These are phyloP conservation scores for Rhodamnia rubescens DNA, from an alignment of 345 rosid species.

Conservation along the genomic window DNA sequence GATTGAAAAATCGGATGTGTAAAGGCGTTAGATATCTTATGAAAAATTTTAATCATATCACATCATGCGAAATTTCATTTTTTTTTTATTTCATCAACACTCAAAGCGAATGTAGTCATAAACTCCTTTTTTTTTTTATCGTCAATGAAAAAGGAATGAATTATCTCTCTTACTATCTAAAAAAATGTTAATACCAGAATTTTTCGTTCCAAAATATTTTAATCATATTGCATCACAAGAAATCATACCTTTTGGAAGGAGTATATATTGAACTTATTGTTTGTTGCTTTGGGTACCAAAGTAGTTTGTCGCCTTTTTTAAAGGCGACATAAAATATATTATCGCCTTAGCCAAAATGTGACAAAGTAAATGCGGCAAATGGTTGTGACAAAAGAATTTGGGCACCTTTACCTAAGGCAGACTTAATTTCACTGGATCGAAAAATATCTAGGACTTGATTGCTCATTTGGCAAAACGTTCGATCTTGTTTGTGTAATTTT, in stretches of 20 bases:
- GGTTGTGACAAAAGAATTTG: background rate
- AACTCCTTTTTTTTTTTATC: background rate
- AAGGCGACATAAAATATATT: background rate
- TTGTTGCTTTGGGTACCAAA: too few relatives aligned
- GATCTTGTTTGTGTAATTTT: background rate
- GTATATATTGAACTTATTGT: too few relatives aligned
- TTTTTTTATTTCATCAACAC: background rate
- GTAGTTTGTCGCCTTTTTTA: too few relatives aligned
- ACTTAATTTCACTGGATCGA: background rate
- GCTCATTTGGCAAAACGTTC: background rate
- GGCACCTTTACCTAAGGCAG: background rate
- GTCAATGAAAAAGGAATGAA: background rate
- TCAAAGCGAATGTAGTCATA: background rate
- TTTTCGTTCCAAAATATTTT: background rate
- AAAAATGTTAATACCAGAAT: background rate
- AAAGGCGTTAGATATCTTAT: background rate
- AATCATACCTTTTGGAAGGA: too few relatives aligned
- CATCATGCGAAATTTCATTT: background rate
- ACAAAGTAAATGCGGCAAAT: background rate
- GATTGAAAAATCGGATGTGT: background rate
- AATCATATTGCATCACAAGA: too few relatives aligned
- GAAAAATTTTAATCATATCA: background rate
- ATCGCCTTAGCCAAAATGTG: background rate
- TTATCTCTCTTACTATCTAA: background rate
- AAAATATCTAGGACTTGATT: background rate